Percentiles rank a stretch among this genome's conserved stretches.
phyloP scores from a whole-genome alignment of 345 rosid genomes.

The Hirschfeldia incana region DNA sequence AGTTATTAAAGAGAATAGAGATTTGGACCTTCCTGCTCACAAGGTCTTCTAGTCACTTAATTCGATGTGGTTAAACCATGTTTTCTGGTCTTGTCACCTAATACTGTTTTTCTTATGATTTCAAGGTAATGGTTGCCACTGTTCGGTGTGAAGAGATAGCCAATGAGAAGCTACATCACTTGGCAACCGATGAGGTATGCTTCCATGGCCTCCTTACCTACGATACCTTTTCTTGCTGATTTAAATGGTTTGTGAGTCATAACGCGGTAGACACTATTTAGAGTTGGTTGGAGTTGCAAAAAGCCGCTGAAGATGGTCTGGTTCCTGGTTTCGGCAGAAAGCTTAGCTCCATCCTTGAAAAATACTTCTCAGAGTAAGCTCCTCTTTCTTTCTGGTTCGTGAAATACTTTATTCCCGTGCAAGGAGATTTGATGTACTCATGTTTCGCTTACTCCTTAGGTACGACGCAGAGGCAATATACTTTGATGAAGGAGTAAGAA shows the following conservation, averaged over 20 bases:
- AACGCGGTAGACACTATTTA: conserved; percentile 28
- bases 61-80: conserved; percentile 13
- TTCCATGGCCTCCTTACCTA: conserved; percentile 10
- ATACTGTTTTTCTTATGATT: conserved; percentile 22
- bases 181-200: conserved; percentile 61
- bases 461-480: conserved; percentile 66
- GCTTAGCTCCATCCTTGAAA: conserved; percentile 57
- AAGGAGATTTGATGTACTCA: conserved; percentile 17
- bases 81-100: not conserved
- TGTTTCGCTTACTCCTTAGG: conserved; percentile 40
- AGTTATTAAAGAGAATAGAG: conserved; percentile 82
- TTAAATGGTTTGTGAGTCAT: conserved; percentile 5
- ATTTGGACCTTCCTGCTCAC: conserved; percentile 95
- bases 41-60: conserved; percentile 49
- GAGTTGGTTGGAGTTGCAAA: conserved; percentile 73
- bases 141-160: conserved; percentile 97
- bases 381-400: not conserved
- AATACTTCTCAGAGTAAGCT: conserved; percentile 68
- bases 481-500: conserved; percentile 75
- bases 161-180: conserved; percentile 50
- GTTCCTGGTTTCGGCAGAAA: conserved; percentile 71
- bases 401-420: not conserved
- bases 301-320: conserved; percentile 56
- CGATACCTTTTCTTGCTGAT: not conserved
- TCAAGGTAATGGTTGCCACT: conserved; percentile 88